Percentiles rank a stretch among this genome's conserved stretches.
Evolutionary conservation across 331 rosid genomes (phyloP).

Genomic region (Spiraea crenata): DNA sequence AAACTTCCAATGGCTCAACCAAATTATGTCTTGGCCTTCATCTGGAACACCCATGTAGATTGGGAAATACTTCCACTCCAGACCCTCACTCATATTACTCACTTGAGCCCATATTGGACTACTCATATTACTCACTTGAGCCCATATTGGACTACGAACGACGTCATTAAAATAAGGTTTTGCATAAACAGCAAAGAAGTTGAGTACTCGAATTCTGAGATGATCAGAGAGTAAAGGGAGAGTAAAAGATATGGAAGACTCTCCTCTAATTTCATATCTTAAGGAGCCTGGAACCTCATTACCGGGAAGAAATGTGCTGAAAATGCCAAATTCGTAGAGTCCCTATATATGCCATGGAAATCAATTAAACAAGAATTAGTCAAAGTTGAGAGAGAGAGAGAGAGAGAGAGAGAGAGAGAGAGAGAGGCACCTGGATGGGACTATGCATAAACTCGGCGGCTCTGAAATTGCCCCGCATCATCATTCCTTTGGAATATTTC

Average conservation of each 20-base stretch:
- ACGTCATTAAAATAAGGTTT: too few relatives aligned
- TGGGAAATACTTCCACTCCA: too few relatives aligned
- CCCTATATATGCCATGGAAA: background rate
- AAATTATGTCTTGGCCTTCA: too few relatives aligned
- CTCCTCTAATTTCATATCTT: background rate
- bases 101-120: too few relatives aligned
- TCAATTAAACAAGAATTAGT: background rate
- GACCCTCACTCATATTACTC: too few relatives aligned
- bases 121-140: too few relatives aligned
- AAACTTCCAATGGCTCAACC: too few relatives aligned
- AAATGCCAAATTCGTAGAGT: background rate
- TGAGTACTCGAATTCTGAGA: background rate
- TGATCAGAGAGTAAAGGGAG: too few relatives aligned
- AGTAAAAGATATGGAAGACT: background rate
- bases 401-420: background rate
- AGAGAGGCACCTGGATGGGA: background rate
- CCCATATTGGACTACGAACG: too few relatives aligned
- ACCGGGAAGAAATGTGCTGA: background rate
- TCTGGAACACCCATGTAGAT: too few relatives aligned
- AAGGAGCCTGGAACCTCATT: background rate
- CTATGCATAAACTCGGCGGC: too few relatives aligned
- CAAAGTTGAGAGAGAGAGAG: too few relatives aligned
- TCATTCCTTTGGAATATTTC: background rate
- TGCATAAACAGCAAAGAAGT: background rate
- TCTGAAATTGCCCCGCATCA: background rate